phyloP scores from a whole-genome alignment of 768 basidiomycete species.

The Panaeolus papilionaceus region DNA sequence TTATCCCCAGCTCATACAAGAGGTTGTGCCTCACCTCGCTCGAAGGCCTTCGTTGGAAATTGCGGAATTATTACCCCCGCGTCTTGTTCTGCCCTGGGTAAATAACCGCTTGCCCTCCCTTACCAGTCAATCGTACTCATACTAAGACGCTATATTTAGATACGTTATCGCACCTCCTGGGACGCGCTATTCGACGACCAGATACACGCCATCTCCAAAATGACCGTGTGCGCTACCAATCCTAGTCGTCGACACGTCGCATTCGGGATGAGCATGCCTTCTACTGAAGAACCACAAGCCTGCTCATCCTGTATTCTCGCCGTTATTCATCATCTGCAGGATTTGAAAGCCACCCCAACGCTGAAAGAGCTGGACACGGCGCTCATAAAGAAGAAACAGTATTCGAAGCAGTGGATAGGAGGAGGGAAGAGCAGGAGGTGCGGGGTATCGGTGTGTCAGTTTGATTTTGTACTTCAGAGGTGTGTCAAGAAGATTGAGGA shows the following conservation, averaged over 20 bases:
- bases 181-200: not conserved
- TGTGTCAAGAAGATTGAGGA: not conserved
- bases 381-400: not conserved
- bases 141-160: not conserved
- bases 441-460: not conserved
- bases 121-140: too few relatives aligned
- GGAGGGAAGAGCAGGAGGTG: not conserved
- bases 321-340: not conserved
- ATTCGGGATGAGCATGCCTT: slow-evolving; percentile 3
- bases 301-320: not conserved
- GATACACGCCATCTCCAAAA: not conserved
- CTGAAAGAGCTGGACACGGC: not conserved
- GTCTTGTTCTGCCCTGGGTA: slow-evolving; percentile 35
- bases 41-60: slow-evolving; percentile 26
- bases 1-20: slow-evolving; percentile 28
- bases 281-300: not conserved
- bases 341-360: not conserved
- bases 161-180: not conserved
- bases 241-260: not conserved
- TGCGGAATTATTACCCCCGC: slow-evolving; percentile 26
- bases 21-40: slow-evolving; percentile 28
- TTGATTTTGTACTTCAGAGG: not conserved
- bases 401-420: not conserved
- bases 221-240: not conserved
- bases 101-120: not conserved